Evolutionary conservation across 2,329 filamentous ascomycete genomes (phyloP).

Genomic region (Apiospora malaysiana): DNA sequence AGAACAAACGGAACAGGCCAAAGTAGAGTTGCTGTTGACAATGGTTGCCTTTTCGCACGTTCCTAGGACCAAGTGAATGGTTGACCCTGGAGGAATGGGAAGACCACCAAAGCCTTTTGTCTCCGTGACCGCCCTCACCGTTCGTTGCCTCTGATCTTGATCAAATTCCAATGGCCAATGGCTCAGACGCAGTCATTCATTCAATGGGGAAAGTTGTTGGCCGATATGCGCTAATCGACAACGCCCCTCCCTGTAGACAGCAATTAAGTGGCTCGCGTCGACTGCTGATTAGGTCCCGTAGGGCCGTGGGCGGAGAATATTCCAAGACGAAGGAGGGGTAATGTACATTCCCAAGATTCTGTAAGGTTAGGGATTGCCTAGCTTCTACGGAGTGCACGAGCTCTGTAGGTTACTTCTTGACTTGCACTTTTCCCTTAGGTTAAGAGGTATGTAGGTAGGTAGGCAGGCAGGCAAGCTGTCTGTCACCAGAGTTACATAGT

Average conservation of each 20-base stretch:
- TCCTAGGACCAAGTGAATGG: background rate
- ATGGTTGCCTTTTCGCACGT: background rate
- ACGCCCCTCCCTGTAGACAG: constrained; percentile 2
- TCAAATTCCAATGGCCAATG: background rate
- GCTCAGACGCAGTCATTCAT: background rate
- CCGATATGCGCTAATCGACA: background rate
- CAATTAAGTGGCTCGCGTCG: constrained; percentile 9
- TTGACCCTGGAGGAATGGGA: background rate
- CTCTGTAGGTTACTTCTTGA: background rate
- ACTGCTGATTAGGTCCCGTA: constrained; percentile 12
- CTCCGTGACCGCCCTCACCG: constrained; percentile 14
- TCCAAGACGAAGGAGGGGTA: background rate
- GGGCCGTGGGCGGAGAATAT: constrained; percentile 12
- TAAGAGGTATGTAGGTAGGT: too few species aligned
- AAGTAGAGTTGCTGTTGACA: background rate
- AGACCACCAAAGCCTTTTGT: background rate
- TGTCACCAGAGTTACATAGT: background rate
- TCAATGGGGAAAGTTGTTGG: constrained; percentile 3
- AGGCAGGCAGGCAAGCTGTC: too few species aligned
- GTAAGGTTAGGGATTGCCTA: background rate
- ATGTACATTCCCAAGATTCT: background rate
- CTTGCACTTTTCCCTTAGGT: background rate
- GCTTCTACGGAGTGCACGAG: background rate
- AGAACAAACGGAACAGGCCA: background rate
- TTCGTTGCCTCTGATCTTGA: constrained; percentile 8